Evolutionary conservation across 2,329 filamentous ascomycete species (phyloP).

Genomic region (Pseudohalonectria lignicola): DNA sequence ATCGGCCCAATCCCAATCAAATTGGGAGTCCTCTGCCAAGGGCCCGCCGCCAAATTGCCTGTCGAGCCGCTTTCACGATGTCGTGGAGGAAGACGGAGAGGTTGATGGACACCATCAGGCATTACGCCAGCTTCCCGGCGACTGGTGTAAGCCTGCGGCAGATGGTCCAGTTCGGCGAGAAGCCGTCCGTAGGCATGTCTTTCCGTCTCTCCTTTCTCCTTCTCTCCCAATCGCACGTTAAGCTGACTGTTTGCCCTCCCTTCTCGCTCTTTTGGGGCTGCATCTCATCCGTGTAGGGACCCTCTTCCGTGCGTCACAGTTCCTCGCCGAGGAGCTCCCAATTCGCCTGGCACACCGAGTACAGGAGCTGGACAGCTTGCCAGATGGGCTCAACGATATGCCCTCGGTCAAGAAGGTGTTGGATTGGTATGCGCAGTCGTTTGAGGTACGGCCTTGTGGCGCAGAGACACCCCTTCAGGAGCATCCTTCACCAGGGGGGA

Average conservation of each 20-base stretch:
- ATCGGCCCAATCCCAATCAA: no score
- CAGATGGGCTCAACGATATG: conserved; percentile 96
- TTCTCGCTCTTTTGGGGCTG: not conserved
- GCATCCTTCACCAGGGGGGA: no score
- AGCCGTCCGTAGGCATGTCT: conserved; percentile 70
- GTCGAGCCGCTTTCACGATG: no score
- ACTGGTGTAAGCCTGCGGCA: conserved; percentile 93
- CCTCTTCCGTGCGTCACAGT: conserved; percentile 93
- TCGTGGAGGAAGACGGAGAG: conserved; percentile 85
- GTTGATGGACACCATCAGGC: conserved; percentile 94
- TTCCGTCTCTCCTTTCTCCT: no score
- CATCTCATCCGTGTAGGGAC: conserved; percentile 51
- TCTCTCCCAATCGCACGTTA: no score
- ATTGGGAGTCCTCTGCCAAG: no score
- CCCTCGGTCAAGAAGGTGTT: conserved; percentile 89
- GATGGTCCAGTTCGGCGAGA: conserved; percentile 98
- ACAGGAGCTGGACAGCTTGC: conserved; percentile 82
- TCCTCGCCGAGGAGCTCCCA: conserved; percentile 93
- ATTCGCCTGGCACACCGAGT: conserved; percentile 95
- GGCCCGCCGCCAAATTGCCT: no score
- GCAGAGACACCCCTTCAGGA: no score
- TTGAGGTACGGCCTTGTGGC: conserved; percentile 81
- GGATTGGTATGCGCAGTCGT: conserved; percentile 99
- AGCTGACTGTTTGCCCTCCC: no score
- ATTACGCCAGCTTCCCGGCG: conserved; percentile 94